phyloP scores from a whole-genome alignment of 495 filamentous ascomycete species.

The Penicillium longicatenatum region DNA sequence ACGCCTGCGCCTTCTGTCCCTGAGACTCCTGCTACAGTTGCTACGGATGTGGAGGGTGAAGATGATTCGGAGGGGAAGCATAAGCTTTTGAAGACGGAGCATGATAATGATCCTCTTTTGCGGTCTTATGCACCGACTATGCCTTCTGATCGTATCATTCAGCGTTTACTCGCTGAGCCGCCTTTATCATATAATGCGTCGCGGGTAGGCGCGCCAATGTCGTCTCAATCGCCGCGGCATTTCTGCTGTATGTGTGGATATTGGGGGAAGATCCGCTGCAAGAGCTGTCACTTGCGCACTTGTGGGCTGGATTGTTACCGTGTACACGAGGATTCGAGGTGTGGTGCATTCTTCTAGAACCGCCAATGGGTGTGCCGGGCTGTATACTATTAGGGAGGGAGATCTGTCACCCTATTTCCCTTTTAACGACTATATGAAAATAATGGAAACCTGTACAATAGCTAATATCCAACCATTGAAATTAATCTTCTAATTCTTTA shows the following conservation, averaged over 20 bases:
- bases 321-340: slow-evolving; percentile 77
- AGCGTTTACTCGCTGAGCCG: slow-evolving; percentile 66
- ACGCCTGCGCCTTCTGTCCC: slow-evolving; percentile 1
- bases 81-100: slow-evolving; percentile 39
- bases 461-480: slow-evolving; percentile 9
- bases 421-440: slow-evolving; percentile 28
- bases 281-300: slow-evolving; percentile 77
- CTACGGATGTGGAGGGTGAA: slow-evolving; percentile 23
- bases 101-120: slow-evolving; percentile 65
- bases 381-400: slow-evolving; percentile 16
- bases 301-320: slow-evolving; percentile 83
- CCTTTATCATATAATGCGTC: slow-evolving; percentile 81
- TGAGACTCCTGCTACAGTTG: slow-evolving; percentile 7
- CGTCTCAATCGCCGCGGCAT: slow-evolving; percentile 57
- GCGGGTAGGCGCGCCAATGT: slow-evolving; percentile 56
- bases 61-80: slow-evolving; percentile 28
- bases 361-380: neutral
- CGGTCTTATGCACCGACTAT: slow-evolving; percentile 61
- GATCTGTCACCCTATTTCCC: slow-evolving; percentile 6
- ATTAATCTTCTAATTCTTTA: slow-evolving; percentile 4
- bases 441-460: slow-evolving; percentile 29
- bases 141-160: slow-evolving; percentile 68
- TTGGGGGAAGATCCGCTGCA: slow-evolving; percentile 84
- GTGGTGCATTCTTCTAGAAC: slow-evolving; percentile 59
- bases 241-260: slow-evolving; percentile 94